phyloP scores from a whole-genome alignment of 1,284 basidiomycete genomes.

The Termitomyces sp. region DNA sequence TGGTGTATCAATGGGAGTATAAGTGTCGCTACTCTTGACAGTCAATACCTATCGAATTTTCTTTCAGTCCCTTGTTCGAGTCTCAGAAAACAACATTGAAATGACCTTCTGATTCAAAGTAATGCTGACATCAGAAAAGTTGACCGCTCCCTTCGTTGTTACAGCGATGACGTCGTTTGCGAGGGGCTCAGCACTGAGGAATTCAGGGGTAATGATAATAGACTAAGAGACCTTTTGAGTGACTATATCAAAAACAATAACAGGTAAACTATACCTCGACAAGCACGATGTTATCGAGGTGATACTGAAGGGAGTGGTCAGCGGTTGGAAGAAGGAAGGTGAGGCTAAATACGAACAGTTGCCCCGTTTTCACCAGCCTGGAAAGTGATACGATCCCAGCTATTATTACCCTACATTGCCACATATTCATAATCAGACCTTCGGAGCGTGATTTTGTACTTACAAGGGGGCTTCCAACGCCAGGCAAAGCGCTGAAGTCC shows the following conservation, averaged over 20 bases:
- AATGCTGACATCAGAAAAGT: conserved; percentile 33
- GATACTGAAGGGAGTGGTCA: conserved; percentile 28
- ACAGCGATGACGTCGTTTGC: conserved; percentile 40
- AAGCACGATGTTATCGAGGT: conserved; percentile 43
- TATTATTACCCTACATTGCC: conserved; percentile 27
- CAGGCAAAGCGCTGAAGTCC: conserved; percentile 39
- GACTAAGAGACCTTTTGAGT: conserved; percentile 18
- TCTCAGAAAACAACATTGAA: background rate
- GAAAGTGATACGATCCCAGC: conserved; percentile 45
- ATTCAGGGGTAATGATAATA: conserved; percentile 38
- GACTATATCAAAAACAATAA: background rate
- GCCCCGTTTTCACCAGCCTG: conserved; percentile 43
- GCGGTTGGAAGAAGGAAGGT: background rate
- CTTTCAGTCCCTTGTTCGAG: background rate
- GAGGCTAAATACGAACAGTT: conserved; percentile 24
- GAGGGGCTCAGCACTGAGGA: conserved; percentile 46
- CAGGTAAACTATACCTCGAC: conserved; percentile 27
- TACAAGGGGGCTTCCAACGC: conserved; percentile 33
- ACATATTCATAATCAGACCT: background rate
- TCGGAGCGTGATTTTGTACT: conserved; percentile 5
- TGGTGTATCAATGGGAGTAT: conserved; percentile 38
- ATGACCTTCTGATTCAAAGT: conserved; percentile 34
- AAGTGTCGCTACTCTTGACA: conserved; percentile 30
- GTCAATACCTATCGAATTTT: conserved; percentile 25
- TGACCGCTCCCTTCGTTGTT: conserved; percentile 39